Evolutionary conservation across 257 asterid genomes (phyloP).

Genomic region (Solanum gracilifrons): DNA sequence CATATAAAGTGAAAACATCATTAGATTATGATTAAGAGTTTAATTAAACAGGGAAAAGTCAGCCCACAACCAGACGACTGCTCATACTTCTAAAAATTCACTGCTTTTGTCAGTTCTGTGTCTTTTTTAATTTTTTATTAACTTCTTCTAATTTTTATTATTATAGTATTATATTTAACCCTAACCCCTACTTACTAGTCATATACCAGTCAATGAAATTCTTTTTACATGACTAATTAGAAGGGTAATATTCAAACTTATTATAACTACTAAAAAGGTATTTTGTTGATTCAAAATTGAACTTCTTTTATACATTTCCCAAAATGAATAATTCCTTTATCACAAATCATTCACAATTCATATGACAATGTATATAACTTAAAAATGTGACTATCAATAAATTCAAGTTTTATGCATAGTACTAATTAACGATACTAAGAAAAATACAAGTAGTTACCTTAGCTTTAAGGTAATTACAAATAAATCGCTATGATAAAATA

Average conservation of each 20-base stretch:
- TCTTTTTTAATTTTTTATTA: not conserved
- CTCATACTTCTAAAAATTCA: constrained; percentile 70
- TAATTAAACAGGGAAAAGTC: constrained; percentile 44
- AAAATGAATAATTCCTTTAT: not conserved
- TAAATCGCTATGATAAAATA: not conserved
- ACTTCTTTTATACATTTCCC: not conserved
- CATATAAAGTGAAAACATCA: constrained; percentile 43
- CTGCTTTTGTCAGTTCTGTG: constrained; percentile 53
- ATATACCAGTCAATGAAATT: not conserved
- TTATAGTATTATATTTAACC: not conserved
- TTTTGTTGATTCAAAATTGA: not conserved
- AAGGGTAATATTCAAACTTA: not conserved
- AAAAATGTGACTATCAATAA: not conserved
- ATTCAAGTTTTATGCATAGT: not conserved
- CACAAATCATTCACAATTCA: not conserved
- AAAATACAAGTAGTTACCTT: not conserved
- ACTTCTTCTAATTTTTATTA: not conserved
- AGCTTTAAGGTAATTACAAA: not conserved
- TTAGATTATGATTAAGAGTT: constrained; percentile 68
- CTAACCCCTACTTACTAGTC: not conserved
- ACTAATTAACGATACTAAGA: not conserved
- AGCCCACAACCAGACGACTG: constrained; percentile 82
- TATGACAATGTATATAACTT: not conserved
- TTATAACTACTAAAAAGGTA: not conserved
- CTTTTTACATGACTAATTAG: not conserved